Percentiles rank a stretch among this genome's conserved stretches.
phyloP scores from a whole-genome alignment of 257 asterid species.

The Solanum ossicruentum region DNA sequence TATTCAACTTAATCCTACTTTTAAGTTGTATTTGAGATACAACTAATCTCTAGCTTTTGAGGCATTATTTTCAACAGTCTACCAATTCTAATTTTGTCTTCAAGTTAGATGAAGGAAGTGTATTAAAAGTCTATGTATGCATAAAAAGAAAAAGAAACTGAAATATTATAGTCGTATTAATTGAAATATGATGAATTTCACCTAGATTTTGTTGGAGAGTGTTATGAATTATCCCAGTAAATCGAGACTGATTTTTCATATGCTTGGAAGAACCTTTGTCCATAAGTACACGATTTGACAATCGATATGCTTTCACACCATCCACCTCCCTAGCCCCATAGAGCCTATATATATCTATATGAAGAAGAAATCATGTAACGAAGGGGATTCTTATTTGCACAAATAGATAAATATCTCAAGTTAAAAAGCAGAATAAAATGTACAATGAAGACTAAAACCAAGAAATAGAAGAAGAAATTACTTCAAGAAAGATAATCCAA shows the following conservation, averaged over 20 bases:
- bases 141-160: not conserved
- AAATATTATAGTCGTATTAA: not conserved
- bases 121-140: not conserved
- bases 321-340: not conserved
- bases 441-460: not conserved
- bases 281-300: not conserved
- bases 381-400: too few relatives aligned
- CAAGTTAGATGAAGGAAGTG: not conserved
- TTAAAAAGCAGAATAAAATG: not conserved
- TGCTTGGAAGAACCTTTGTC: not conserved
- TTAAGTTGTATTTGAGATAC: too few relatives aligned
- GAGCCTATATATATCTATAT: too few relatives aligned
- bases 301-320: not conserved
- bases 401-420: not conserved
- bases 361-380: too few relatives aligned
- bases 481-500: not conserved
- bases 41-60: too few relatives aligned
- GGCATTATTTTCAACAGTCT: too few relatives aligned
- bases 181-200: not conserved
- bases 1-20: too few relatives aligned
- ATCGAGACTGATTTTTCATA: slow-evolving; percentile 24
- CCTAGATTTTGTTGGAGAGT: slow-evolving; percentile 51
- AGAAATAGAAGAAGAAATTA: not conserved
- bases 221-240: slow-evolving; percentile 62
- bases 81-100: not conserved